Evolutionary conservation across 345 rosid genomes (phyloP).

Genomic region (Arabidopsis thaliana): TAIR10.1 NC_003075.7:18429501-18430000

Average conservation of each 20-base stretch:
- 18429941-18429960: slow-evolving; percentile 32
- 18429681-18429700: not conserved
- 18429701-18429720: slow-evolving; percentile 23
- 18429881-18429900: slow-evolving; percentile 18
- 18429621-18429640: not conserved
- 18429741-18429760: slow-evolving; percentile 36
- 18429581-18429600: not conserved
- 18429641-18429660: not conserved
- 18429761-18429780: slow-evolving; percentile 22
- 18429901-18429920: slow-evolving; percentile 20
- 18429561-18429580: slow-evolving; percentile 41
- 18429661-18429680: not conserved
- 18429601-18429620: not conserved
- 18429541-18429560: slow-evolving; percentile 48
- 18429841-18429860: not conserved
- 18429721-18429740: slow-evolving; percentile 16
- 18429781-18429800: slow-evolving; percentile 25
- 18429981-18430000: slow-evolving; percentile 17
- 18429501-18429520: slow-evolving; percentile 24
- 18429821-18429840: not conserved
- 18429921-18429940: slow-evolving; percentile 27
- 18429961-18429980: not conserved
- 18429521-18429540: slow-evolving; percentile 43
- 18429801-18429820: slow-evolving; percentile 17
- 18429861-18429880: slow-evolving; percentile 15